Evolutionary conservation across 1,284 basidiomycete species (phyloP).

Genomic region (Sporisorium graminicola): DNA sequence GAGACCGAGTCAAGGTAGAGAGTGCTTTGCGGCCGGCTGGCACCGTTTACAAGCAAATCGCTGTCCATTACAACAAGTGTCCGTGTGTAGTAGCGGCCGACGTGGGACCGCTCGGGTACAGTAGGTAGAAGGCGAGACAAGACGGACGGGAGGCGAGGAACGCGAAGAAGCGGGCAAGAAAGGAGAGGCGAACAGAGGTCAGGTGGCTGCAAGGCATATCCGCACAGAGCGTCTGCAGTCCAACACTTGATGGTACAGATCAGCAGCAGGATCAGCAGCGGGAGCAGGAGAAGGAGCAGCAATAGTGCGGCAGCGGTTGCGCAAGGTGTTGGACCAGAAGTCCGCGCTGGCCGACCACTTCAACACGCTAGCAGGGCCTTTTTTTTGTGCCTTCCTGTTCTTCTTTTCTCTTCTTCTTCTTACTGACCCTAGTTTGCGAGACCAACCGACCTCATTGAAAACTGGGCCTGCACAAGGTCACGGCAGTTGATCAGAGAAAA

Average conservation of each 20-base stretch:
- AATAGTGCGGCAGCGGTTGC: constrained; percentile 1
- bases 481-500: constrained; percentile 13
- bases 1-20: background rate
- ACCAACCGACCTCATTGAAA: background rate
- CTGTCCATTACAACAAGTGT: too few species aligned
- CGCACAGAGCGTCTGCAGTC: background rate
- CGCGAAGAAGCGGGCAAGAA: too few species aligned
- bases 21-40: too few species aligned
- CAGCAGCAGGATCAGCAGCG: background rate
- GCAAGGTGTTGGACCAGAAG: background rate
- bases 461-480: background rate
- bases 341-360: constrained; percentile 3
- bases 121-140: too few species aligned
- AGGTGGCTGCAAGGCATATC: too few species aligned
- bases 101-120: too few species aligned
- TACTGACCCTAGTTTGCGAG: background rate
- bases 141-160: too few species aligned
- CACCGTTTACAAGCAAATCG: too few species aligned
- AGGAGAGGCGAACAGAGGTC: too few species aligned
- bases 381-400: background rate
- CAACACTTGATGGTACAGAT: background rate
- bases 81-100: too few species aligned
- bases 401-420: constrained; percentile 1
- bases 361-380: background rate
- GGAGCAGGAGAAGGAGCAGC: too few species aligned